These are phyloP conservation scores for Globisporangium cystogenes DNA, from an alignment of 352 stramenopile species.

Conservation along the genomic window DNA sequence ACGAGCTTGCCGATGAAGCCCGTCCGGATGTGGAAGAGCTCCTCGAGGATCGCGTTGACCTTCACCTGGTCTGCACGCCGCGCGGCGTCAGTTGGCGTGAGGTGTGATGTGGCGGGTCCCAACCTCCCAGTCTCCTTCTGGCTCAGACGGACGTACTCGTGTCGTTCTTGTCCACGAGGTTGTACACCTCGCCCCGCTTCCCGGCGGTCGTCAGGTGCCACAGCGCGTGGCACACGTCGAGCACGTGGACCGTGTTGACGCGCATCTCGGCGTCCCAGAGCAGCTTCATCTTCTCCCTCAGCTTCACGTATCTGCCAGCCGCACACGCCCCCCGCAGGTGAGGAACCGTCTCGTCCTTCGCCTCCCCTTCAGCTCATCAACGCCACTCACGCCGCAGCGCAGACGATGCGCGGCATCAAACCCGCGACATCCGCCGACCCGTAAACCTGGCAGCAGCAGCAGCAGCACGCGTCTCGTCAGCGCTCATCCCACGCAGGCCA, in stretches of 20 bases:
- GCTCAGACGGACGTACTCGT: conserved; percentile 40
- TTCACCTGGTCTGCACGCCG: conserved; percentile 58
- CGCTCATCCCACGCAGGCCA: background rate
- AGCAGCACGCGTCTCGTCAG: background rate
- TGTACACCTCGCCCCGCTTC: conserved; percentile 62
- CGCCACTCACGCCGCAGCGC: conserved; percentile 62
- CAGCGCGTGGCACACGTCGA: conserved; percentile 69
- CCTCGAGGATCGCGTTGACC: conserved; percentile 67
- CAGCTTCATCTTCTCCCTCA: conserved; percentile 87
- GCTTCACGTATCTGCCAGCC: conserved; percentile 62
- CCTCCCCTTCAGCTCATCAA: background rate
- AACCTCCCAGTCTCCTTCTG: background rate
- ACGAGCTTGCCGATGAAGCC: conserved; percentile 85
- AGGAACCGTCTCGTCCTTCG: background rate
- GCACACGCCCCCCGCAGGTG: background rate
- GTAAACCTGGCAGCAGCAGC: conserved; percentile 43
- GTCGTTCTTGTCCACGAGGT: conserved; percentile 83
- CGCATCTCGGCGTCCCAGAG: conserved; percentile 85
- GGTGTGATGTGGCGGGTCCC: no score
- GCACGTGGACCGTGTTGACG: conserved; percentile 83
- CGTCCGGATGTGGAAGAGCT: conserved; percentile 79
- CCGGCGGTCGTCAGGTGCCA: conserved; percentile 67
- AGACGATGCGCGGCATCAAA: conserved; percentile 84
- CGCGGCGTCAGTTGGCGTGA: background rate
- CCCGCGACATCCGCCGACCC: conserved; percentile 71